Evolutionary conservation across 192 early-diverging fungal species (phyloP), one percentile per base, ranked within the genome.

Genomic region (Neocallimastix lanati): DNA sequence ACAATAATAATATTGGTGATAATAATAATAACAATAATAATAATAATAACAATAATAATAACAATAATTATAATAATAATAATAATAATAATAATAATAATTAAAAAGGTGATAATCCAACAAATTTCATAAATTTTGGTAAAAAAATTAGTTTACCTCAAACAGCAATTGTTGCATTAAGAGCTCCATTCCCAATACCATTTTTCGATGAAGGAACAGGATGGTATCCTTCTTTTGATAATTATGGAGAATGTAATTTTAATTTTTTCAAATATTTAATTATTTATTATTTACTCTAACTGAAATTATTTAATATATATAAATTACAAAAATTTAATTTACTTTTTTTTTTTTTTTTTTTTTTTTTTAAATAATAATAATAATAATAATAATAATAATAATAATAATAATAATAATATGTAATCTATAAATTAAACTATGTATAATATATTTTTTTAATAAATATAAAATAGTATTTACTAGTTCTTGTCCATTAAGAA

Each of bases 151-250:
- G 89, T 29, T 81, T 93, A 35, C 92, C 93, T 0, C 92, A 93
- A 83, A 93, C 92, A 0, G 90, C 90, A 0, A 82, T 90, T 0
- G 76, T 91, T n/a, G 86, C 91, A 29, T 79, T 90, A 35, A 85
- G 85, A 79, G 92, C 85, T 0, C 92, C 90, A 4, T 80, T 84
- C 2, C 86, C 89, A 14, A 86, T 93, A 16, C 92, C 92, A 14
- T 91, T 84, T 79, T 81, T 91, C 78, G 86, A 87, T 25, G 87
- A 89, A 33, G 88, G 88, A 0, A 89, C 83, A 29, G 87, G 88
- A 36, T 94, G 93, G 93, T 90, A 83, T 58, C 89, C 92, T 3
- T 85, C 85, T 4, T 93, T 92, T 82, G 87, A 90, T 82, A 28
- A 86, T 30, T 87, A 85, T 18, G 88, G 87, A 28, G 86, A 90